A percentile compares a stretch with the other conserved stretches of the same genome.
These are phyloP conservation scores for Diplodia corticola DNA, from an alignment of 2,329 filamentous ascomycete species.

Conservation along the genomic window DNA sequence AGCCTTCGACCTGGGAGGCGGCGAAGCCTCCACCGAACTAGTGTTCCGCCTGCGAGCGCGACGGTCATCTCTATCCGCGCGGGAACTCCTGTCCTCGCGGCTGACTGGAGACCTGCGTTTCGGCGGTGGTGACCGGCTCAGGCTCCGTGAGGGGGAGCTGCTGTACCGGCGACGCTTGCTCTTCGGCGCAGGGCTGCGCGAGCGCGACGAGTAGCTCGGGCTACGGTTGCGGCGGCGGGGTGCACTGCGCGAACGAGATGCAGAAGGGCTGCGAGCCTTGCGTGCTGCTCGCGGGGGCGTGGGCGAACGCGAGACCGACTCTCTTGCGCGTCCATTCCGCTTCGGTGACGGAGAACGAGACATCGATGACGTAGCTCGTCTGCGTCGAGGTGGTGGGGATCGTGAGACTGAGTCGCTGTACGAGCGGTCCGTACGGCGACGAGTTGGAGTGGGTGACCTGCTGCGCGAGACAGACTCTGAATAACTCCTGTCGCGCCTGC, in stretches of 20 bases:
- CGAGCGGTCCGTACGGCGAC: slow-evolving; percentile 15
- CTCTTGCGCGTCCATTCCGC: slow-evolving; percentile 3
- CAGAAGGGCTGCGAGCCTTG: slow-evolving; percentile 12
- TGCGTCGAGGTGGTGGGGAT: slow-evolving; percentile 28
- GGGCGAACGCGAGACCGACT: slow-evolving; percentile 24
- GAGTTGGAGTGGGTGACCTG: slow-evolving; percentile 28
- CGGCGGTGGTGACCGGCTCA: slow-evolving; percentile 21
- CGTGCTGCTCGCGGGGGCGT: slow-evolving; percentile 18
- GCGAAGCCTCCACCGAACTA: slow-evolving; percentile 23
- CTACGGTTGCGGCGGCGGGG: slow-evolving; percentile 21
- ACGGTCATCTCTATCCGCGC: not conserved
- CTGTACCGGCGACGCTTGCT: slow-evolving; percentile 13
- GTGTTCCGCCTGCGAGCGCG: slow-evolving; percentile 18
- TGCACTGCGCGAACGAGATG: slow-evolving; percentile 18
- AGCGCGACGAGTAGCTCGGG: slow-evolving; percentile 19
- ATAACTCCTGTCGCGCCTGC: slow-evolving; percentile 17
- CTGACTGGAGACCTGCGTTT: slow-evolving; percentile 11
- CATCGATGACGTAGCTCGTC: slow-evolving; percentile 27
- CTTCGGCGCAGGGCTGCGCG: slow-evolving; percentile 19
- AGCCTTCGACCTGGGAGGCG: slow-evolving; percentile 18
- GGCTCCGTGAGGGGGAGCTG: slow-evolving; percentile 5
- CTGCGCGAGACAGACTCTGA: slow-evolving; percentile 26
- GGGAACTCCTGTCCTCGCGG: not conserved
- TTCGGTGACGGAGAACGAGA: slow-evolving; percentile 16
- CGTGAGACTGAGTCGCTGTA: slow-evolving; percentile 24